Percentiles rank a stretch among this genome's conserved stretches.
These are phyloP conservation scores for Ulvella scutata DNA, from an alignment of 139 green algal genomes.

Conservation along the genomic window DNA sequence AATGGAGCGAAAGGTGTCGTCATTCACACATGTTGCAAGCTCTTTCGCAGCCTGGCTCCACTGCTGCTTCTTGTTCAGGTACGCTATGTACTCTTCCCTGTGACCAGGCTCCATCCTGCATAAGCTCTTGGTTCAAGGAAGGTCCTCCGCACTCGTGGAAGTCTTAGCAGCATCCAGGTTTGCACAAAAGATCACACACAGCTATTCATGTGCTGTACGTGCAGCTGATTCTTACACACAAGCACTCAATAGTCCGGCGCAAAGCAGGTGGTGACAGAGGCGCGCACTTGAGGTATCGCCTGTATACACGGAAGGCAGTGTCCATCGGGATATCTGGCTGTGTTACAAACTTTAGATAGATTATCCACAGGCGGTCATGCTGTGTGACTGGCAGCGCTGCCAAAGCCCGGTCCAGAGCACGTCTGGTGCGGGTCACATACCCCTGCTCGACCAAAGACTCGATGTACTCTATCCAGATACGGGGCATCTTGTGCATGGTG, in stretches of 20 bases:
- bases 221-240: too few species aligned
- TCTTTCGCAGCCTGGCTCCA: conserved; percentile 68
- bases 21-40: conserved; percentile 64
- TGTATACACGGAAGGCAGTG: conserved; percentile 85
- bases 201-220: too few species aligned
- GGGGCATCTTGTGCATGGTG: conserved; percentile 95
- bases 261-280: too few species aligned
- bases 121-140: neutral
- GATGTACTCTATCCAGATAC: conserved; percentile 87
- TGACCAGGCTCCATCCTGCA: conserved; percentile 73
- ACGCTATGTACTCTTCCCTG: conserved; percentile 90
- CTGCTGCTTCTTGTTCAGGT: conserved; percentile 53
- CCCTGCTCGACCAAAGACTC: conserved; percentile 54
- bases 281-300: conserved; percentile 74
- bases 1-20: conserved; percentile 79
- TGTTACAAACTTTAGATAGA: conserved; percentile 81
- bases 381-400: conserved; percentile 89
- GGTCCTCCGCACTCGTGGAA: too few species aligned
- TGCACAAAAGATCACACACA: too few species aligned
- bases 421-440: conserved; percentile 54
- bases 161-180: too few species aligned
- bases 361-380: conserved; percentile 86
- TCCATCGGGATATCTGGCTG: conserved; percentile 66
- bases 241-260: too few species aligned
- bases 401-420: conserved; percentile 82